Conservation (phyloP, 495 filamentous ascomycete species). For the Talaromyces borbonicus region DNA sequence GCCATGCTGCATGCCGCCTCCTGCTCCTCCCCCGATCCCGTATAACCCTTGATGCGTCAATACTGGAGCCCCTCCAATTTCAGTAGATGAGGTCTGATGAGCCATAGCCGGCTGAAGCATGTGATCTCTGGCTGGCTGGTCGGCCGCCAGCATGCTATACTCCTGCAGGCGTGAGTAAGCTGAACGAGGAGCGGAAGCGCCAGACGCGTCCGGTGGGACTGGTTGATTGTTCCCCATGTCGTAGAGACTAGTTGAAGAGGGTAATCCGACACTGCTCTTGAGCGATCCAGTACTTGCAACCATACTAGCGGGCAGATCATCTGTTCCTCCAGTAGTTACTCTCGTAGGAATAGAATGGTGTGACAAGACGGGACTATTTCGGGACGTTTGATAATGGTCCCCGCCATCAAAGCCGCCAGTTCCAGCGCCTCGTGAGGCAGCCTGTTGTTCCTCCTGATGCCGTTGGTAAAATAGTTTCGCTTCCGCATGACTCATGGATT, state of each 20-base stretch:
- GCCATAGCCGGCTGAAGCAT: not conserved
- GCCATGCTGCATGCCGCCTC: slow-evolving; percentile 26
- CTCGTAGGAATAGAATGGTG: slow-evolving; percentile 9
- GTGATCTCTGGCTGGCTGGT: slow-evolving; percentile 37
- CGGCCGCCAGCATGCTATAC: slow-evolving; percentile 28
- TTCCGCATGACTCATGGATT: slow-evolving; percentile 80
- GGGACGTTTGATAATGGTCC: slow-evolving; percentile 13
- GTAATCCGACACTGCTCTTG: slow-evolving; percentile 8
- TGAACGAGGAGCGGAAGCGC: not conserved
- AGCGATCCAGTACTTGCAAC: slow-evolving; percentile 6
- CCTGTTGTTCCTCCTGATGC: slow-evolving; percentile 49
- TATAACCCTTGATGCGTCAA: slow-evolving; percentile 39
- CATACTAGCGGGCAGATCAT: slow-evolving; percentile 8
- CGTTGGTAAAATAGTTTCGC: slow-evolving; percentile 93
- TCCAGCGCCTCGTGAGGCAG: not conserved
- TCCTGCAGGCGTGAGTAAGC: slow-evolving; percentile 8
- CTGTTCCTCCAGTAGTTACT: not conserved
- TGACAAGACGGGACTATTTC: slow-evolving; percentile 15
- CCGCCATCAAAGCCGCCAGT: not conserved
- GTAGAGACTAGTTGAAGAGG: slow-evolving; percentile 1
- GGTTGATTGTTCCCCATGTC: not conserved
- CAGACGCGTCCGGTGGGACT: not conserved
- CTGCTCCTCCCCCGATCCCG: slow-evolving; percentile 41
- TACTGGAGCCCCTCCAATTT: slow-evolving; percentile 7
- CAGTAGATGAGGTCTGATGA: not conserved